A percentile compares a stretch with the other conserved stretches of the same genome.
phyloP scores from a whole-genome alignment of 1,284 basidiomycete genomes.

The Sparassis latifolia region DNA sequence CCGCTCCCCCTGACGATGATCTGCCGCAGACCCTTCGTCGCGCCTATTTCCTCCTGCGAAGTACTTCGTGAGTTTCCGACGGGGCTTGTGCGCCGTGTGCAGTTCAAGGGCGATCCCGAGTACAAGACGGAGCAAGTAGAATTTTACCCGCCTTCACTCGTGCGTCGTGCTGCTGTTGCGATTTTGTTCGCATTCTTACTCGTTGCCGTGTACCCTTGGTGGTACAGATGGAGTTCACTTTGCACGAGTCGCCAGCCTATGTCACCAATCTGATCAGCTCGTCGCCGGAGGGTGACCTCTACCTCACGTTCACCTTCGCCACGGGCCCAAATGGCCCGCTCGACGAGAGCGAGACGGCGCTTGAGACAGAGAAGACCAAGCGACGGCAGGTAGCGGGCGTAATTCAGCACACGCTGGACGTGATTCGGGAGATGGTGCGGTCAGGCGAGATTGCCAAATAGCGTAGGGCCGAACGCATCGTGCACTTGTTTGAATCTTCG shows the following conservation, averaged over 20 bases:
- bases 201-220: neutral
- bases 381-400: neutral
- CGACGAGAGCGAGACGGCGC: neutral
- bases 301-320: conserved; percentile 4
- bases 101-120: conserved; percentile 2
- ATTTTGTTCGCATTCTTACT: no score
- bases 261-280: conserved; percentile 5
- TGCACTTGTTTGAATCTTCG: no score
- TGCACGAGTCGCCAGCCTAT: neutral
- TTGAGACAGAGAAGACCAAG: conserved; percentile 1
- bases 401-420: conserved; percentile 2
- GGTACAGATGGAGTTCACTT: conserved; percentile 4
- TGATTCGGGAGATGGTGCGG: conserved; percentile 4
- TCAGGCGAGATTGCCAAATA: neutral
- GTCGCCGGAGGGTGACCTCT: conserved; percentile 2
- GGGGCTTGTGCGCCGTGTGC: conserved; percentile 3
- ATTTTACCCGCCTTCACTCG: conserved; percentile 2
- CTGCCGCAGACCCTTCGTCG: neutral
- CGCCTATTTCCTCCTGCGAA: neutral
- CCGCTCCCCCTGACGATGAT: neutral
- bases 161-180: neutral
- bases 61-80: conserved; percentile 3
- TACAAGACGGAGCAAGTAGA: conserved; percentile 2
- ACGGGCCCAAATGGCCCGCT: conserved; percentile 1
- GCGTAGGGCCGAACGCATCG: no score